phyloP scores from a whole-genome alignment of 129 eudicot species.

The Escallonia rubra region DNA sequence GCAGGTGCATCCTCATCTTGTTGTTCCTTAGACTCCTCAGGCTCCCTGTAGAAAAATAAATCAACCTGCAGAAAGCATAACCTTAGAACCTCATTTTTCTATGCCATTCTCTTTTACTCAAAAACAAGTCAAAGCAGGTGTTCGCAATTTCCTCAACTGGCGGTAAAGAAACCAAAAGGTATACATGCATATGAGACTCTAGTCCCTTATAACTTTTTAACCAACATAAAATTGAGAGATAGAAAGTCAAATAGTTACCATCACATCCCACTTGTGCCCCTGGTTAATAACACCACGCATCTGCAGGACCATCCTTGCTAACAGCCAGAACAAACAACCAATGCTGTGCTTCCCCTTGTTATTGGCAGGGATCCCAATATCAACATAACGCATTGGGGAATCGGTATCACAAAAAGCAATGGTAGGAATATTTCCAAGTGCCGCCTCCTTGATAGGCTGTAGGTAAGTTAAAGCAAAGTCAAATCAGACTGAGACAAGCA shows the following conservation, averaged over 20 bases:
- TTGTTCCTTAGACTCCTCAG: constrained; percentile 71
- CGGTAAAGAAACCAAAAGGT: neutral
- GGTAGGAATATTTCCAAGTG: constrained; percentile 78
- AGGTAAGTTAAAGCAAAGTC: neutral
- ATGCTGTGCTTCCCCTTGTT: constrained; percentile 96
- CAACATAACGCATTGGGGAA: constrained; percentile 85
- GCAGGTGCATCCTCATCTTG: constrained; percentile 53
- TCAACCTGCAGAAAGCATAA: constrained; percentile 53
- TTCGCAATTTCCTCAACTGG: neutral
- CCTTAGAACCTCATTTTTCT: no score
- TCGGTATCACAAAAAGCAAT: constrained; percentile 94
- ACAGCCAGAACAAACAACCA: constrained; percentile 83
- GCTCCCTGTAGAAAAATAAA: constrained; percentile 82
- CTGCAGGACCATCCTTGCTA: constrained; percentile 90
- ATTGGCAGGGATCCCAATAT: constrained; percentile 89
- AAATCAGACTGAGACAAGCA: neutral
- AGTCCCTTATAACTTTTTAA: neutral
- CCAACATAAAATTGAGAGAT: neutral
- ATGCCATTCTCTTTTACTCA: no score
- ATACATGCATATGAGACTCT: neutral
- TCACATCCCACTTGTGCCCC: constrained; percentile 84
- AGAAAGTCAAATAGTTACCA: constrained; percentile 32
- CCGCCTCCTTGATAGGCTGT: constrained; percentile 92
- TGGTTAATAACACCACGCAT: constrained; percentile 68
- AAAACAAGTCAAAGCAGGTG: neutral